phyloP scores from a whole-genome alignment of 331 rosid species.

The Erythrophleum ivorense region DNA sequence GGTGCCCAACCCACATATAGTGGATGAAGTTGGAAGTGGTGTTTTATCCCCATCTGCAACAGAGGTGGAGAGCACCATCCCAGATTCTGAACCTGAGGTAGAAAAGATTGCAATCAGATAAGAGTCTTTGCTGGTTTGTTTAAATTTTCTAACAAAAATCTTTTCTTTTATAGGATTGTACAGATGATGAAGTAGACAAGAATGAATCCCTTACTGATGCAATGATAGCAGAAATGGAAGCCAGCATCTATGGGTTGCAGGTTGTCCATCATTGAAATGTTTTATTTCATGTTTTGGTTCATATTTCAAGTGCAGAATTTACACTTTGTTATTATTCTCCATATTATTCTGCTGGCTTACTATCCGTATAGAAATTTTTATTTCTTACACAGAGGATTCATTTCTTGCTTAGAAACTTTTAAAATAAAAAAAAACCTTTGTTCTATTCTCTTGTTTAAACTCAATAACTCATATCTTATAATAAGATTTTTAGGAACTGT shows the following conservation, averaged over 20 bases:
- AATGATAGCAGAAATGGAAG: constrained; percentile 82
- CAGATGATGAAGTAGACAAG: constrained; percentile 48
- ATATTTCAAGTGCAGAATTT: constrained; percentile 31
- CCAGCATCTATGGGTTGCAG: constrained; percentile 82
- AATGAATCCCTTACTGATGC: constrained; percentile 65
- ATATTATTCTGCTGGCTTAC: constrained; percentile 25
- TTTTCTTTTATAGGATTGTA: constrained; percentile 58
- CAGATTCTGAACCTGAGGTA: constrained; percentile 66
- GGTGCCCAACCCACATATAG: constrained; percentile 11
- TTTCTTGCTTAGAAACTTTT: constrained; percentile 29
- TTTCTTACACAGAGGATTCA: not conserved
- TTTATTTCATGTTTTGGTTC: constrained; percentile 32
- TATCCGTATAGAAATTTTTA: not conserved
- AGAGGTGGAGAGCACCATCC: constrained; percentile 57
- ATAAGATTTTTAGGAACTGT: not conserved
- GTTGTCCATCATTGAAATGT: constrained; percentile 52
- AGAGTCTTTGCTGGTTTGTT: constrained; percentile 28
- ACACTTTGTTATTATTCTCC: not conserved
- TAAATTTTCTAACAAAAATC: constrained; percentile 27
- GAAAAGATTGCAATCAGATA: constrained; percentile 37
- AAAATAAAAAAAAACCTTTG: not conserved
- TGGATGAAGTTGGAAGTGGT: constrained; percentile 44
- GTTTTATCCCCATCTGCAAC: constrained; percentile 53
- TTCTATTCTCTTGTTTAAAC: constrained; percentile 8
- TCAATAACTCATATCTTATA: not conserved